A percentile compares a stretch with the other conserved stretches of the same genome.
These are phyloP conservation scores for Coemansia sp. DNA, from an alignment of 371 early-diverging fungal genomes.

Conservation along the genomic window DNA sequence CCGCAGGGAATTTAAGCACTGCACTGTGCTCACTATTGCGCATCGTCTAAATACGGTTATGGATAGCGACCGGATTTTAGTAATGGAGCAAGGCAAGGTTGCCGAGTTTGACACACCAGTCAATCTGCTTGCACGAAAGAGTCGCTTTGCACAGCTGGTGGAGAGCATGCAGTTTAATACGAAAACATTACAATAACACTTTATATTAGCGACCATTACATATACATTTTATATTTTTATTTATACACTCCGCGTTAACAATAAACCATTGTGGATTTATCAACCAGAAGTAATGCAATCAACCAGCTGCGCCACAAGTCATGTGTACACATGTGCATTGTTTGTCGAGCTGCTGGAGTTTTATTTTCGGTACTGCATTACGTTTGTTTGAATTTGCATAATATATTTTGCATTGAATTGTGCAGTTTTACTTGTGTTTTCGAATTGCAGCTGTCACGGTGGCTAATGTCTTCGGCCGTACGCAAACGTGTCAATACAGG, in stretches of 20 bases:
- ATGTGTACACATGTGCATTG: background rate
- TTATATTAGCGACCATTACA: background rate
- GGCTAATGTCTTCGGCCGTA: background rate
- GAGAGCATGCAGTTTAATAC: slow-evolving; percentile 15
- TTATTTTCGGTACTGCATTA: background rate
- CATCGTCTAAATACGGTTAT: slow-evolving; percentile 87
- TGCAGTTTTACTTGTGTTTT: slow-evolving; percentile 1
- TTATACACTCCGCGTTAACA: background rate
- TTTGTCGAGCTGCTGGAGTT: background rate
- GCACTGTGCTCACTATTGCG: slow-evolving; percentile 91
- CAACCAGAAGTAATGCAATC: background rate
- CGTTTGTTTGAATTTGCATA: background rate
- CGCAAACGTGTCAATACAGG: slow-evolving; percentile 6
- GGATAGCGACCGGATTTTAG: slow-evolving; percentile 80
- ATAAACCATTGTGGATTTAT: background rate
- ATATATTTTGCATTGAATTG: background rate
- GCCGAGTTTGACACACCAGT: slow-evolving; percentile 77
- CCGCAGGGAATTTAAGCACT: slow-evolving; percentile 74
- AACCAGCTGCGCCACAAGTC: background rate
- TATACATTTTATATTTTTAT: background rate
- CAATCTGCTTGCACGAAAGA: slow-evolving; percentile 52
- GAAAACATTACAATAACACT: slow-evolving; percentile 1
- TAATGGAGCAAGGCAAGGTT: slow-evolving; percentile 72
- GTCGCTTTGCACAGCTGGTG: slow-evolving; percentile 20
- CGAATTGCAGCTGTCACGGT: too few relatives aligned